phyloP scores from a whole-genome alignment of 768 basidiomycete genomes.

The Termitomyces sp. region DNA sequence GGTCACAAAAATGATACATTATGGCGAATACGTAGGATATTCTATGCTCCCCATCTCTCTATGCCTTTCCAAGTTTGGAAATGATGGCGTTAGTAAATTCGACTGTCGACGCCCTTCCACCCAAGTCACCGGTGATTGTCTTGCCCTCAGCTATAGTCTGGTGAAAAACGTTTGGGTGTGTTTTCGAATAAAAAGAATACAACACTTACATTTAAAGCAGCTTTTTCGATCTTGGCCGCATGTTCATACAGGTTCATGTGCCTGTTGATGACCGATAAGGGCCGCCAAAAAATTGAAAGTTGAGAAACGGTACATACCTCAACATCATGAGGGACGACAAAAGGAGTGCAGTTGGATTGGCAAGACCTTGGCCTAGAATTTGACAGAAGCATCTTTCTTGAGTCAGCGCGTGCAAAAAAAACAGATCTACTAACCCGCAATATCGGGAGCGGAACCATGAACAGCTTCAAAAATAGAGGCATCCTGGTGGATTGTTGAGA shows the following conservation, averaged over 20 bases:
- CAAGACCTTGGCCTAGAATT: constrained; percentile 72
- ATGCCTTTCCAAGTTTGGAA: constrained; percentile 43
- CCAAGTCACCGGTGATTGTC: constrained; percentile 90
- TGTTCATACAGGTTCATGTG: constrained; percentile 89
- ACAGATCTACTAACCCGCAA: constrained; percentile 59
- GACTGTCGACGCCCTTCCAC: constrained; percentile 84
- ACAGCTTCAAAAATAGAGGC: constrained; percentile 99
- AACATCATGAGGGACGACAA: constrained; percentile 98
- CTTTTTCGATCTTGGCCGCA: constrained; percentile 88
- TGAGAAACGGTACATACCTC: constrained; percentile 44
- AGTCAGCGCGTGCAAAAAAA: neutral
- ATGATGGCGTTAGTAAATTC: constrained; percentile 91
- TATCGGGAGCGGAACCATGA: constrained; percentile 99
- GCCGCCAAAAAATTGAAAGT: neutral
- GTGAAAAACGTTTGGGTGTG: constrained; percentile 4
- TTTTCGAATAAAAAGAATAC: neutral
- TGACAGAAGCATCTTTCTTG: constrained; percentile 4
- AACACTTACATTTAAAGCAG: constrained; percentile 72
- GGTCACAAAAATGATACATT: constrained; percentile 1
- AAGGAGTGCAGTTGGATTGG: constrained; percentile 98
- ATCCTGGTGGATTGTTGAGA: constrained; percentile 48
- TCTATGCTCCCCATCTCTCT: constrained; percentile 7
- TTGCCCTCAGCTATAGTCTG: constrained; percentile 98
- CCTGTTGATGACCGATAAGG: constrained; percentile 30
- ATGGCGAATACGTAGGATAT: constrained; percentile 4